Evolutionary conservation across 768 basidiomycete species (phyloP).

Genomic region (Hemileccinum rubropunctum): DNA sequence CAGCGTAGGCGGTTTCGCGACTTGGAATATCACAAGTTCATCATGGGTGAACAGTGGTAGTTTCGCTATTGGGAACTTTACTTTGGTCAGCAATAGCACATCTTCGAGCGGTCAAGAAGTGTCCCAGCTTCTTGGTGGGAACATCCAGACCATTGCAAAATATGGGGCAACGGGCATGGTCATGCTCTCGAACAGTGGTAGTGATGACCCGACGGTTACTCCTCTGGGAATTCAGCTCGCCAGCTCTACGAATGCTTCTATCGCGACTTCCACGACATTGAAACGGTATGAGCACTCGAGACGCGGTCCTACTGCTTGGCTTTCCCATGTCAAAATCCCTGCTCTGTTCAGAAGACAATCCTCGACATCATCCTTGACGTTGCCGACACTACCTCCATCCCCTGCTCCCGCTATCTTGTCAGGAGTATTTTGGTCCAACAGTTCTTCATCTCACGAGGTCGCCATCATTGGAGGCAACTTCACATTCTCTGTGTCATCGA

Average conservation of each 20-base stretch:
- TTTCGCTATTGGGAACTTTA: slow-evolving; percentile 67
- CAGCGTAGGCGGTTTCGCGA: slow-evolving; percentile 61
- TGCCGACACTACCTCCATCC: slow-evolving; percentile 55
- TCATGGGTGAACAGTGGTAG: slow-evolving; percentile 77
- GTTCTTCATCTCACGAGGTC: slow-evolving; percentile 58
- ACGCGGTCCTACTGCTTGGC: slow-evolving; percentile 43
- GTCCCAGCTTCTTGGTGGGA: slow-evolving; percentile 69
- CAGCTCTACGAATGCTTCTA: slow-evolving; percentile 31
- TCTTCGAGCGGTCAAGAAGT: slow-evolving; percentile 37
- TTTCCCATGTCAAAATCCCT: slow-evolving; percentile 45
- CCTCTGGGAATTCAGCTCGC: slow-evolving; percentile 62
- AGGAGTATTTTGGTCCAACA: slow-evolving; percentile 89
- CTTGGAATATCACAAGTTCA: slow-evolving; percentile 60
- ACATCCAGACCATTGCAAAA: slow-evolving; percentile 49
- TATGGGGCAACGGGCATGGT: slow-evolving; percentile 82
- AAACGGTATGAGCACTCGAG: slow-evolving; percentile 39
- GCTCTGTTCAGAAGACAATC: slow-evolving; percentile 50
- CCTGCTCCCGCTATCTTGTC: slow-evolving; percentile 80
- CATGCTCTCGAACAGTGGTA: slow-evolving; percentile 67
- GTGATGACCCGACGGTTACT: slow-evolving; percentile 50
- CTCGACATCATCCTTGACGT: slow-evolving; percentile 41
- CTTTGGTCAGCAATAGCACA: slow-evolving; percentile 68
- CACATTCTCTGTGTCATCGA: slow-evolving; percentile 46
- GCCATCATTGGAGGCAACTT: slow-evolving; percentile 92
- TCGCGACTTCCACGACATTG: slow-evolving; percentile 30